Base-by-base conservation (phyloP, 2,329 filamentous ascomycete genomes). In the Tolypocladium tropicale region DNA sequence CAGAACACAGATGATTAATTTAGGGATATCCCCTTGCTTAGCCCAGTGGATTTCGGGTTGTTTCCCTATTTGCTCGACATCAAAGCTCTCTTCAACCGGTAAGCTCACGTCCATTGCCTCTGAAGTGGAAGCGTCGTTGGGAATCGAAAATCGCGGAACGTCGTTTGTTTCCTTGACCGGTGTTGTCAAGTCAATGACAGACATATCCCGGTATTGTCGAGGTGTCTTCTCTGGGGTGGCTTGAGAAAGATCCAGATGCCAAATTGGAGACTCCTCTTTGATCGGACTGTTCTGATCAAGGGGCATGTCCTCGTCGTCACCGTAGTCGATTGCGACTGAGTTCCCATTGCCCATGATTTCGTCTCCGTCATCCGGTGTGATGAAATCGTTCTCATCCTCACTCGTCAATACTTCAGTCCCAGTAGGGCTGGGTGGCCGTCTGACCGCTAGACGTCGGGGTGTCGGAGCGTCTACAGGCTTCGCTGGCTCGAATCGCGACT, bases 401-500 rank as follows among this genome's bases (percentile, higher is more conserved):
- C 77, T 81, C 2, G 74, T 76, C n/a, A 83, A 61, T 10, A 76
- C 56, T 52, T 84, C 81, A 16, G 78, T 79, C 16, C 72, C 76
- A 23, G 57, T 36, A n/a, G 52, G 32, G 28, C 53, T 52, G 30
- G 58, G 55, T 12, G 36, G 34, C 41, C 57, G 43, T n/a, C 49
- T 48, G 14, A 46, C 14, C 7, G 49, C 21, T 11, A 62, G 21
- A 21, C 30, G 58, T 14, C 55, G 60, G 4, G 60, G 59, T 28
- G 52, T 59, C 18, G 68, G 62, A 12, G 67, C 46, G 0, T 56
- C 57, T 18, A 63, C 60, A 14, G 65, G 65, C 53, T 72, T 76
- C 3, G 72, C 68, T 0, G 77, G 76, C 51, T 71, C 70, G 16
- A 56, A 49, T 6, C 71, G 73, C 21, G 72, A 72, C 41, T 70